Base-by-base conservation (phyloP, 768 basidiomycete species). In the Clavaria fumosa region DNA sequence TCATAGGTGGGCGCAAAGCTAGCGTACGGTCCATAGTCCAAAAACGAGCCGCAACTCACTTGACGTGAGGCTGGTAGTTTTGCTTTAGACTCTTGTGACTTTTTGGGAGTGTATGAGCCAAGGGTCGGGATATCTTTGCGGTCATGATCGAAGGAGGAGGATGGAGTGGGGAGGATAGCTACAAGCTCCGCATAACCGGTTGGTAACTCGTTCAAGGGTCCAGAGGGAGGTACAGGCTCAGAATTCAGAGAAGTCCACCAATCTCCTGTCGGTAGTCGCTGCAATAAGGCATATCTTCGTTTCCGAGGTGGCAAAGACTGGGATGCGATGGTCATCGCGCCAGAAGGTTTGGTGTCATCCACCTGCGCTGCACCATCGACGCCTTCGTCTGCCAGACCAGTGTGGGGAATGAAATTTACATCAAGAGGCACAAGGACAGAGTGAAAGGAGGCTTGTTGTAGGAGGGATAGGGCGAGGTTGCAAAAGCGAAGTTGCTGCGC, bases 1-100 rank as follows among this genome's bases (percentile, higher is more conserved):
- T 83, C 79, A 52, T 81, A 86, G 7, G 65, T 60, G 1, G 84
- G 84, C 0, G 84, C 83, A 55, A 88, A 88, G 49, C 70, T 77
- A 5, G 81, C 57, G 48, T 64, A 78, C 9, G 66, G 64, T 0
- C 84, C 85, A 48, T 88, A 88, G 53, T 89, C 79, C 5, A 89
- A 60, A 50, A 86, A 86, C 0, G 64, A 54, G 37, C 79, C 81
- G 19, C 72, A 64, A 31, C 71, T 67, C 24, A 84, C 54, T 18
- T 63, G 64, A 30, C 78, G 70, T 11, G 72, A 60, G 0, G 62
- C 53, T 1, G 68, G 66, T 17, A 65, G 53, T 24, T 62, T 58
- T 45, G 61, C 55, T 46, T 60, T 62, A 40, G 59, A 53, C 38
- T 57, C 50, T 31, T 59, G 50, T 3, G 66, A 56, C 36, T 59